Evolutionary conservation across 768 basidiomycete species (phyloP).

Genomic region (Amanita muscaria): DNA sequence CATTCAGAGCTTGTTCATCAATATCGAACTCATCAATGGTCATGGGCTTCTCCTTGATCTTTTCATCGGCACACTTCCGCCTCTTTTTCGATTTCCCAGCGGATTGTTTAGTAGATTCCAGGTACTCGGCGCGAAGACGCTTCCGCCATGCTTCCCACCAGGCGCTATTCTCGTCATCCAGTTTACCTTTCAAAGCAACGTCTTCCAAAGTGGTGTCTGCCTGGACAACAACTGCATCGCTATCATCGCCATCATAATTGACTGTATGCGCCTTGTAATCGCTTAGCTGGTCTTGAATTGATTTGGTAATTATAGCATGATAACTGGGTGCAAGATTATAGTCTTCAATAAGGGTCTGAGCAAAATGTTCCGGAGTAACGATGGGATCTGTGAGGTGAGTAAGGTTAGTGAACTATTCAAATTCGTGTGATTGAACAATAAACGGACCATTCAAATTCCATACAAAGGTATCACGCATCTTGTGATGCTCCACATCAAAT

Average conservation of each 20-base stretch:
- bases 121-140: slow-evolving; percentile 31
- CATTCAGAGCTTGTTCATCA: slow-evolving; percentile 56
- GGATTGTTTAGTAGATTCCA: slow-evolving; percentile 16
- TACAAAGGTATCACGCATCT: slow-evolving; percentile 92
- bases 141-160: slow-evolving; percentile 77
- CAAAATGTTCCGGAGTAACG: slow-evolving; percentile 85
- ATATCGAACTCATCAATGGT: slow-evolving; percentile 54
- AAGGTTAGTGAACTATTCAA: neutral
- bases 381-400: slow-evolving; percentile 55
- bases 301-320: slow-evolving; percentile 60
- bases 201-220: slow-evolving; percentile 11
- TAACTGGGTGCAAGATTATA: slow-evolving; percentile 65
- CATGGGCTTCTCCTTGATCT: slow-evolving; percentile 36
- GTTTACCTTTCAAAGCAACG: slow-evolving; percentile 24
- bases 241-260: slow-evolving; percentile 41
- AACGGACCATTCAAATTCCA: slow-evolving; percentile 92
- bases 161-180: slow-evolving; percentile 39
- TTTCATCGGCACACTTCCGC: slow-evolving; percentile 20
- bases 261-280: slow-evolving; percentile 67
- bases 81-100: slow-evolving; percentile 15
- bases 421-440: neutral
- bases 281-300: slow-evolving; percentile 82
- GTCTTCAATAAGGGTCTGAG: slow-evolving; percentile 86
- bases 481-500: slow-evolving; percentile 90
- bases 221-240: slow-evolving; percentile 19